Base-by-base conservation (phyloP, 2,329 filamentous ascomycete species). In the Neofusicoccum kwambonambiense region DNA sequence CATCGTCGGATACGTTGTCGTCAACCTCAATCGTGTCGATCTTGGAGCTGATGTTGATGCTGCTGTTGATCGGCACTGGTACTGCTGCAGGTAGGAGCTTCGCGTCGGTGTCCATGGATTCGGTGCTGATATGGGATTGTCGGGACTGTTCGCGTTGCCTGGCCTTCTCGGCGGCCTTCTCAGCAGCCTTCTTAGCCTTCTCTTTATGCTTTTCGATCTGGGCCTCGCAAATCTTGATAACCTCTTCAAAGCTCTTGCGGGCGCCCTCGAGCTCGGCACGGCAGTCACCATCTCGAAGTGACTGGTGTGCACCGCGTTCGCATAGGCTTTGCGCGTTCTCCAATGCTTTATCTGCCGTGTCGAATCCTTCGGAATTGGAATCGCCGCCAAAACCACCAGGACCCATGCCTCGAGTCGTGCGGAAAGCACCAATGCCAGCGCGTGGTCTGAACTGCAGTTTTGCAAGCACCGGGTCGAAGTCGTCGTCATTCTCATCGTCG, bases 201-300 rank as follows among this genome's bases (percentile, higher is more conserved):
- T 42, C 62, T 31, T 56, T 51, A 34, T 54, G 54, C 50, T 62
- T 62, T 9, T 54, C 49, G 37, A 66, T 37, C 75, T 91, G 87
- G 60, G 82, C 82, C 47, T 81, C 81, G 15, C 89, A 87, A 62
- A 86, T 79, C 37, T 85, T 84, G 58, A 88, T 81, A 1, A 92
- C 87, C 64, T 89, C 84, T 8, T 79, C 78, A 49, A 96, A 84
- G 15, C 87, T 86, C 65, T 83, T 81, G 72, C 88, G 86, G 62
- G 93, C 89, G 52, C 87, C 89, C 31, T 83, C 81, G 44, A 97
- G 84, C 75, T 96, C 92, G 17, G 87, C 84, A n/a, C 82, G 84
- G 77, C 93, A 97, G 72, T 95, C 90, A 11, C 93, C 93, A 62
- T 93, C 90, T 27, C 93, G 87, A n/a, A 97, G 82, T 67, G 95